These are phyloP conservation scores for Starmerella sirachaensis DNA, from an alignment of 805 yeast species.

Conservation along the genomic window DNA sequence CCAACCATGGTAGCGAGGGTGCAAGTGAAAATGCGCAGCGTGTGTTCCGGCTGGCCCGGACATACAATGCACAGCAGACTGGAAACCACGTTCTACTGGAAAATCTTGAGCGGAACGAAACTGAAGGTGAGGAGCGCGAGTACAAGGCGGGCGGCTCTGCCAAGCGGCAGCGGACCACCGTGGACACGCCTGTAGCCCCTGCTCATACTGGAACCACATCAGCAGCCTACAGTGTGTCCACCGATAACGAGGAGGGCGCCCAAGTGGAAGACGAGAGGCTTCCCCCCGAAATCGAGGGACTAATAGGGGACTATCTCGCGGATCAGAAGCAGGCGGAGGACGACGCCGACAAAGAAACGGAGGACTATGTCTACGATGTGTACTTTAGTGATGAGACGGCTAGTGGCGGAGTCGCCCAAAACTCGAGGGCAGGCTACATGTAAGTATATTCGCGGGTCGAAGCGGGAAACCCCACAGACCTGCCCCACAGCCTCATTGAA, in stretches of 20 bases:
- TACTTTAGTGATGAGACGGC: slow-evolving; percentile 43
- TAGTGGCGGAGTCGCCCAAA: slow-evolving; percentile 11
- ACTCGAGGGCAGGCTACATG: slow-evolving; percentile 24
- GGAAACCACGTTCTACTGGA: slow-evolving; percentile 3
- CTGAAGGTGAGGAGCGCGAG: slow-evolving; percentile 3
- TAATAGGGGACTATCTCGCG: slow-evolving; percentile 53
- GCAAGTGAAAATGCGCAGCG: slow-evolving; percentile 18
- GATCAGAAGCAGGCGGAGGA: background rate
- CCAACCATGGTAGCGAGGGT: too few species aligned
- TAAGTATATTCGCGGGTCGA: slow-evolving; percentile 19
- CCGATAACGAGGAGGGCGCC: too few species aligned
- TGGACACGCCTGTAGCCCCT: too few species aligned
- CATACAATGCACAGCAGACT: slow-evolving; percentile 9
- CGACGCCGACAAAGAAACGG: slow-evolving; percentile 25
- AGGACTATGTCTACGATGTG: slow-evolving; percentile 88
- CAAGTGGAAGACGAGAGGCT: slow-evolving; percentile 24
- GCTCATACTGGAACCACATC: too few species aligned
- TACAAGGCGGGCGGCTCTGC: background rate
- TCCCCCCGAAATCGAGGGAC: slow-evolving; percentile 57
- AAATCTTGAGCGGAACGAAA: background rate
- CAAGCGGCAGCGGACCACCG: background rate
- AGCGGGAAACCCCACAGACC: background rate
- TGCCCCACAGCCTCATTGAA: background rate
- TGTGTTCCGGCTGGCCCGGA: slow-evolving; percentile 17
- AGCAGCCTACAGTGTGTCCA: too few species aligned